Percentiles rank a stretch among this genome's conserved stretches.
Conservation (phyloP, 805 yeast genomes). For the Myxozyma neotropica region DNA sequence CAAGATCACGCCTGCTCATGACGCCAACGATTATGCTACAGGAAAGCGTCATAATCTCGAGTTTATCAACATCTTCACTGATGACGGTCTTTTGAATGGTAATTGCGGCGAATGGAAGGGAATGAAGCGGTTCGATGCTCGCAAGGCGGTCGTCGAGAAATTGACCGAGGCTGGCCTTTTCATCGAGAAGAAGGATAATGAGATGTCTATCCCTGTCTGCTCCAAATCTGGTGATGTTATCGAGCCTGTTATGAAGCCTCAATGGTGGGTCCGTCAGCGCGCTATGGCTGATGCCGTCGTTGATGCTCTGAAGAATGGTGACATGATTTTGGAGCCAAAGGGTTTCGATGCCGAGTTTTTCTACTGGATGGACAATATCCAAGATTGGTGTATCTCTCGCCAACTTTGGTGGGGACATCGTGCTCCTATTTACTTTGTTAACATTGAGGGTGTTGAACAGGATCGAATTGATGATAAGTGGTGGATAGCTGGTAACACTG, state of each 20-base stretch:
- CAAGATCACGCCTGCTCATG: slow-evolving; percentile 98
- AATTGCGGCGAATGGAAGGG: slow-evolving; percentile 94
- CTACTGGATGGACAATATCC: slow-evolving; percentile 93
- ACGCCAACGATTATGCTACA: slow-evolving; percentile 92
- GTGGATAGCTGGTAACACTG: slow-evolving; percentile 89
- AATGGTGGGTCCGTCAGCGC: slow-evolving; percentile 97
- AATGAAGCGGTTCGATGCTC: slow-evolving; percentile 91
- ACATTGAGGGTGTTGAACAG: slow-evolving; percentile 67
- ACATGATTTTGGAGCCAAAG: slow-evolving; percentile 79
- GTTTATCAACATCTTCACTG: slow-evolving; percentile 86
- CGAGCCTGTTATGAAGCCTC: slow-evolving; percentile 96
- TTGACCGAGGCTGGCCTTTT: slow-evolving; percentile 73
- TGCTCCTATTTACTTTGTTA: slow-evolving; percentile 91
- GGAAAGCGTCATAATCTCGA: slow-evolving; percentile 93
- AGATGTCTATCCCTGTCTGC: slow-evolving; percentile 93
- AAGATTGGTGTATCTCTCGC: slow-evolving; percentile 99
- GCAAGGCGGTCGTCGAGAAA: slow-evolving; percentile 77
- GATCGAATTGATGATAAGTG: slow-evolving; percentile 65
- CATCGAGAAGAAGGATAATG: slow-evolving; percentile 87
- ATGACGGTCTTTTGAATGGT: slow-evolving; percentile 87
- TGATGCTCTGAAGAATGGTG: slow-evolving; percentile 79
- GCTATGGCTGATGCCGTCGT: slow-evolving; percentile 88
- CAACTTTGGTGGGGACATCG: slow-evolving; percentile 97
- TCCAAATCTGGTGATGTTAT: slow-evolving; percentile 96
- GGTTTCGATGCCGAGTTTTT: slow-evolving; percentile 89